These are phyloP conservation scores for Odonthalia washingtoniensis DNA, from an alignment of 31 red algal species.

Conservation along the genomic window DNA sequence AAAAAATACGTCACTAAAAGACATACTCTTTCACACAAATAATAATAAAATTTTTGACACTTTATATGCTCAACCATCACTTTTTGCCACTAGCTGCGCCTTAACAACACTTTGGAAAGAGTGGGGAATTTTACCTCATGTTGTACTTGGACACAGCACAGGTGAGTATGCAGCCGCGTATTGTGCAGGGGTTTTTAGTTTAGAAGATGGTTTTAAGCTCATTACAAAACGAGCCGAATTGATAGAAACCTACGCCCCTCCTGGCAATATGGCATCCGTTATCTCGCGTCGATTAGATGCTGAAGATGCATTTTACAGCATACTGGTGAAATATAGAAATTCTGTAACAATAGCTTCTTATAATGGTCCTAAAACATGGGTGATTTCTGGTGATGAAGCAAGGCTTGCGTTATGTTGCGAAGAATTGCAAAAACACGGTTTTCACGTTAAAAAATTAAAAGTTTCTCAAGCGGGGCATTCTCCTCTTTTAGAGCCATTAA, in stretches of 20 bases:
- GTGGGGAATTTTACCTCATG: not conserved
- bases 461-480: conserved; percentile 5
- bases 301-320: conserved; percentile 4
- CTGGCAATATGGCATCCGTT: conserved; percentile 11
- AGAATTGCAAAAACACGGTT: not conserved
- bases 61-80: not conserved
- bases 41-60: not conserved
- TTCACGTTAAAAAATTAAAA: not conserved
- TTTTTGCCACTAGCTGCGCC: not conserved
- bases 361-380: conserved; percentile 8
- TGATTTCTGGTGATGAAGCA: conserved; percentile 2
- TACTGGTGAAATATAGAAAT: not conserved
- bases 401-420: not conserved
- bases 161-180: conserved; percentile 21
- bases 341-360: not conserved
- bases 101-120: conserved; percentile 7
- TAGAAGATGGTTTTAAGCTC: conserved; percentile 17
- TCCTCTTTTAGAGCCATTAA: not conserved
- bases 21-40: not conserved
- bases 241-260: not conserved
- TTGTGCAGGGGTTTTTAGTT: conserved; percentile 9
- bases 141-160: conserved; percentile 1
- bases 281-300: not conserved
- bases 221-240: conserved; percentile 13
- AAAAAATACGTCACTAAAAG: not conserved